Evolutionary conservation across 1,284 basidiomycete species (phyloP).

Genomic region (Volvariella volvacea): DNA sequence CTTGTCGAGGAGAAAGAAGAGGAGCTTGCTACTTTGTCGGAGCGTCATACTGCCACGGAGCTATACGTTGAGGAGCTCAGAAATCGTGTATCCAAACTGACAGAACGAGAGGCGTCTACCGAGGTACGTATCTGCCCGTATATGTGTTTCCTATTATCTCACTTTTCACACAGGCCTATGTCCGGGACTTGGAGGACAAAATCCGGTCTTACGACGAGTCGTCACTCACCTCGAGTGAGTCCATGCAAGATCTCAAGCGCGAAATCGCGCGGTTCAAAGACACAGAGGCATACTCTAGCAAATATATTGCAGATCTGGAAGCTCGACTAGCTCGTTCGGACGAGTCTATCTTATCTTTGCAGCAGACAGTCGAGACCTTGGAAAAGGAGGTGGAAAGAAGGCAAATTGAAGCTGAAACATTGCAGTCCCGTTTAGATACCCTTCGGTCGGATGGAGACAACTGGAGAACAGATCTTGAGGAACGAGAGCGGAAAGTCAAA

Average conservation of each 20-base stretch:
- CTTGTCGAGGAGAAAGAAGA: slow-evolving; percentile 87
- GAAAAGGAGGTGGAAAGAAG: slow-evolving; percentile 73
- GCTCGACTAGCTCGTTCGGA: slow-evolving; percentile 74
- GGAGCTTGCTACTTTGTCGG: slow-evolving; percentile 59
- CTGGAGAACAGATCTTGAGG: slow-evolving; percentile 78
- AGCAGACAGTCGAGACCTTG: slow-evolving; percentile 67
- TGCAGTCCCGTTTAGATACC: slow-evolving; percentile 69
- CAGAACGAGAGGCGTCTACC: slow-evolving; percentile 84
- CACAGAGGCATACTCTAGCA: slow-evolving; percentile 59
- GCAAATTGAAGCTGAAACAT: slow-evolving; percentile 58
- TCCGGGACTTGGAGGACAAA: slow-evolving; percentile 87
- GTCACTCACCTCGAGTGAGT: slow-evolving; percentile 67
- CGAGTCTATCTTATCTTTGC: slow-evolving; percentile 63
- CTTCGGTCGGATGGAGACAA: slow-evolving; percentile 65
- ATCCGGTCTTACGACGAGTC: slow-evolving; percentile 80
- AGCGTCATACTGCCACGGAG: slow-evolving; percentile 74
- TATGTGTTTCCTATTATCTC: background rate
- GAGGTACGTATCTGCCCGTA: slow-evolving; percentile 46
- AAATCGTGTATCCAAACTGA: slow-evolving; percentile 71
- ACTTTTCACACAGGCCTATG: slow-evolving; percentile 61
- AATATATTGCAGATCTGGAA: slow-evolving; percentile 91
- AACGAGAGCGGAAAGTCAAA: slow-evolving; percentile 67
- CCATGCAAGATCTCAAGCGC: slow-evolving; percentile 75
- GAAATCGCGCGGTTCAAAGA: slow-evolving; percentile 80
- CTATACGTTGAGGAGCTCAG: slow-evolving; percentile 84